Evolutionary conservation across 768 basidiomycete genomes (phyloP), one percentile per base, ranked within the genome.

Genomic region (Lactarius tabidus): DNA sequence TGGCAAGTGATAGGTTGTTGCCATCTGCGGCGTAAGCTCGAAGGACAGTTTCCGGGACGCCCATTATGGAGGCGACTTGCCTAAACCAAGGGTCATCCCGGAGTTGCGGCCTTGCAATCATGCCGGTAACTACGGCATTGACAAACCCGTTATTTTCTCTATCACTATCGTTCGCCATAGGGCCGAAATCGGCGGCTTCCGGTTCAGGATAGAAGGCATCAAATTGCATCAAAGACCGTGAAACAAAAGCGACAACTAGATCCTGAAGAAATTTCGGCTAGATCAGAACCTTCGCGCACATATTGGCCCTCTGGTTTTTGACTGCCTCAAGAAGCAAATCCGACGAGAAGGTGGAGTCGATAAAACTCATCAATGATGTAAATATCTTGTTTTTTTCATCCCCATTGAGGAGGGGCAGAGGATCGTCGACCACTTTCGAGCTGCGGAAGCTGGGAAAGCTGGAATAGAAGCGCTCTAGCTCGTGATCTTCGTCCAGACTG

Each of bases 281-380:
- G 36, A 2, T 10, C 6, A 48, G 2, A 5, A 23, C 43, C 43
- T 12, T 45, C 0, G 43, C n/a, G 9, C 43, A 45, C 1, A 45
- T 12, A n/a, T n/a, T 0, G 4, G n/a, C 43, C 12, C 86, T 33
- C 8, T 33, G 36, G 36, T 6, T 36, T 36, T 36, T 36, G 10
- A 36, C 36, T 7, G 36, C 6, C 36, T 36, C 36, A 36, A 10
- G 36, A 36, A 36, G 36, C 36, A 36, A 36, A 2, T 6, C 10
- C 2, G 36, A 36, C 12, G 36, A 36, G 36, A 8, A 36, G 5
- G 36, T 36, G 36, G 2, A 10, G 73, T 91, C 91, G 79, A 93
- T 86, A 12, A 8, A 36, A 2, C 36, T 12, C 12, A 10, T 6
- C 36, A 36, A 36, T 26, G 10, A 6, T n/a, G 0, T 14, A 5